Evolutionary conservation across 1,284 basidiomycete genomes (phyloP), one percentile per base, ranked within the genome.

Genomic region (Xerocomus cyaneibrunnescens): DNA sequence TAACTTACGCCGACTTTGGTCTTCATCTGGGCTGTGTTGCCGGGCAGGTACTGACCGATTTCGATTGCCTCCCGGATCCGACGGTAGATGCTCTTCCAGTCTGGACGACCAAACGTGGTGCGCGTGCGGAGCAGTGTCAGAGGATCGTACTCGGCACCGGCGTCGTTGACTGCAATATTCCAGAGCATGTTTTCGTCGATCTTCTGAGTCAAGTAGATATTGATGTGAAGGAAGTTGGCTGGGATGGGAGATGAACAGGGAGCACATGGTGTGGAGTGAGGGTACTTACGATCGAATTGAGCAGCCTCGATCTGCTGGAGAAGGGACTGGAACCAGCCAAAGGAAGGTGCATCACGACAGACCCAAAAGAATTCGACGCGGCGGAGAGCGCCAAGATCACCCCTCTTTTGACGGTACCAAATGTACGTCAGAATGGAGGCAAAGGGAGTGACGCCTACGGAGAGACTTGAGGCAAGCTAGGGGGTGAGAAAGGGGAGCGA

Each of bases 301-400:
- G 89, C 87, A 46, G 85, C 83, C 69, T 94, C 93, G 48, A 94
- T 84, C 65, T 92, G 85, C 63, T 88, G 85, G 53, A 95, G 76
- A 40, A 95, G 72, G 51, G 79, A 85, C 68, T 94, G 89, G 81
- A 95, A 94, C 92, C 93, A 95, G 62, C 90, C 91, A 65, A 94
- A 93, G 21, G 89, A 90, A n/a, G 89, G 87, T 12, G 88, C 84
- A 62, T 92, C 89, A 70, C 89, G 85, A 69, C 87, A 91, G 57
- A 92, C 80, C 93, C 92, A 95, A 74, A 94, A 89, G 70, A 94
- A 94, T 61, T 94, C 90, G 51, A 95, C 92, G 42, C 89, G 84
- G 48, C 85, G 84, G 50, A 95, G 80, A 30, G 83, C 81, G 27
- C 89, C 88, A 34, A 93, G 74, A 50, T 83, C 79, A 31, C 87